A percentile compares a stretch with the other conserved stretches of the same genome.
Conservation (phyloP, 352 stramenopile genomes). For the Plasmopara halstedii region DNA sequence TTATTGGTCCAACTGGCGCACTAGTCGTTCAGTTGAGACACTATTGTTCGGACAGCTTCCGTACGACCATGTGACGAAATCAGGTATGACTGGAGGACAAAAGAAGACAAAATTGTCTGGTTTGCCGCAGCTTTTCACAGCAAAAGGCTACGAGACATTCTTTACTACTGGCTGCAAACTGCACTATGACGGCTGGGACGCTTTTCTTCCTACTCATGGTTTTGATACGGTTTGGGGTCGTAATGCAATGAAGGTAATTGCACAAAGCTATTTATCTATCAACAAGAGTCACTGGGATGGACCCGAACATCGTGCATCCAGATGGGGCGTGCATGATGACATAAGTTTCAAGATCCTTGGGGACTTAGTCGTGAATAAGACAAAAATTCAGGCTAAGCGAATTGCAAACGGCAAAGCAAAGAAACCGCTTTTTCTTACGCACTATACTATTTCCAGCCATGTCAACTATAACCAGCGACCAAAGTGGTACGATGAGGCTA, state of each 20-base stretch:
- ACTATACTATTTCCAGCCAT: slow-evolving; percentile 61
- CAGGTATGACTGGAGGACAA: slow-evolving; percentile 24
- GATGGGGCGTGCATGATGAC: slow-evolving; percentile 54
- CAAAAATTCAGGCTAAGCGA: slow-evolving; percentile 21
- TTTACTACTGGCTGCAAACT: too few species aligned
- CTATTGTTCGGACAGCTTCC: slow-evolving; percentile 43
- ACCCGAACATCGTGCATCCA: slow-evolving; percentile 5
- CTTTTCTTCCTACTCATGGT: too few species aligned
- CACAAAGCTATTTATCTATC: slow-evolving; percentile 30
- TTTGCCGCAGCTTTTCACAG: neutral
- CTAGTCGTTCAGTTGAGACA: slow-evolving; percentile 46
- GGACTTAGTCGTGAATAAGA: slow-evolving; percentile 42
- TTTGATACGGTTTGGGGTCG: too few species aligned
- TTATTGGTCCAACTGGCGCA: slow-evolving; percentile 47
- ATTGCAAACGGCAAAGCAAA: slow-evolving; percentile 17
- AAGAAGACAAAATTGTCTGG: neutral
- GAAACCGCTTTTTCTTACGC: slow-evolving; percentile 42
- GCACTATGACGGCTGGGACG: too few species aligned
- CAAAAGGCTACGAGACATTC: too few species aligned
- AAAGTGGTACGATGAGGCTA: too few species aligned
- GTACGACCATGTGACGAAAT: slow-evolving; percentile 27
- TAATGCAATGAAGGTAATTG: slow-evolving; percentile 28
- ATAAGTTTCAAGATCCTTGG: slow-evolving; percentile 39
- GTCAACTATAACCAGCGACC: slow-evolving; percentile 25
- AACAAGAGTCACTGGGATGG: slow-evolving; percentile 24